A percentile compares a stretch with the other conserved stretches of the same genome.
Conservation (phyloP, 371 early-diverging fungal species). For the Entomophthora muscae region DNA sequence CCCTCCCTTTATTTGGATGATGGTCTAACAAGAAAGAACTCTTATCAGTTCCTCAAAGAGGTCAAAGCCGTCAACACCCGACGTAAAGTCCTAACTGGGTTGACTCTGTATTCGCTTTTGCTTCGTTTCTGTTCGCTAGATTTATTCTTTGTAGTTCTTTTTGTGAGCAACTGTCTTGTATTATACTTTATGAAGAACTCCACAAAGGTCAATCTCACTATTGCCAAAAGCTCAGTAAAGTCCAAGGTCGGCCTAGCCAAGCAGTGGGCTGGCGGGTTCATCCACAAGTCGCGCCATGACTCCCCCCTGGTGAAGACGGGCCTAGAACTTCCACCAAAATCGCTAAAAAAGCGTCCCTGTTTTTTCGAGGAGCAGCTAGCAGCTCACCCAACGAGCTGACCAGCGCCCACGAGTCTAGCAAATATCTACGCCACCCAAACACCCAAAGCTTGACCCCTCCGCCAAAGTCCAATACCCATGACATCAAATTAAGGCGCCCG, state of each 20-base stretch:
- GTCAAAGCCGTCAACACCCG: constrained; percentile 21
- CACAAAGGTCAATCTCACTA: constrained; percentile 23
- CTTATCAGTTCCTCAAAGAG: constrained; percentile 19
- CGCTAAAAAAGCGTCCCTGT: too few relatives aligned
- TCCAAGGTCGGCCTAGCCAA: constrained; percentile 13
- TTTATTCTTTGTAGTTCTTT: constrained; percentile 20
- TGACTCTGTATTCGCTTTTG: constrained; percentile 19
- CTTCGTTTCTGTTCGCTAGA: constrained; percentile 27
- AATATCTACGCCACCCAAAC: too few relatives aligned
- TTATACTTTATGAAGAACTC: constrained; percentile 29
- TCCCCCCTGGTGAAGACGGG: too few relatives aligned
- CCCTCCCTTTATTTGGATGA: background rate
- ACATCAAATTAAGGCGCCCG: too few relatives aligned
- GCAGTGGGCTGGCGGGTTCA: constrained; percentile 30
- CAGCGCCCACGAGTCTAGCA: too few relatives aligned
- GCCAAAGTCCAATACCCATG: too few relatives aligned
- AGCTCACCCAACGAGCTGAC: too few relatives aligned
- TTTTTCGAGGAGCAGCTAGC: too few relatives aligned
- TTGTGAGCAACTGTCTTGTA: constrained; percentile 22
- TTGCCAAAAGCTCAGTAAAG: constrained; percentile 20
- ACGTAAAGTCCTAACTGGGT: constrained; percentile 15
- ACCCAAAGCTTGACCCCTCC: too few relatives aligned
- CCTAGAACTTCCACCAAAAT: too few relatives aligned
- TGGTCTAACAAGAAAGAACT: background rate
- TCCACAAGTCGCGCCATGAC: constrained; percentile 9